Evolutionary conservation across 2,329 filamentous ascomycete genomes (phyloP), one percentile per base, ranked within the genome.

Genomic region (Pyrenophora teres): DNA sequence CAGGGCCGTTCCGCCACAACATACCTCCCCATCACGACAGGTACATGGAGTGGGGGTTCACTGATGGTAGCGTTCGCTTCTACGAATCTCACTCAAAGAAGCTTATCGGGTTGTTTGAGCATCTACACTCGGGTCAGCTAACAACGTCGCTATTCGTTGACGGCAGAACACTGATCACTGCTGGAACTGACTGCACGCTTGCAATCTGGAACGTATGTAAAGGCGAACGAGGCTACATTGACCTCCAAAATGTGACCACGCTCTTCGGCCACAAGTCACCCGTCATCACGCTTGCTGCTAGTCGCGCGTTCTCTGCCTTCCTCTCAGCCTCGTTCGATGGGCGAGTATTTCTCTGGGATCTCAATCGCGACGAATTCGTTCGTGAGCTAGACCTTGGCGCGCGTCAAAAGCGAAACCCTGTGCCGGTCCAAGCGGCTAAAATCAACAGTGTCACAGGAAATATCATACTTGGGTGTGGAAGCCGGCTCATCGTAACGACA

Each of bases 1-100:
- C 91, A 3, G 89, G 90, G 13, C 86, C 92, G 0, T 91, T 96
- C 74, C 84, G 91, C 16, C 80, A 97, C 36, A 94, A 97, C 65
- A 86, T 97, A 10, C 89, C 92, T 0, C 92, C 93, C 0, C 77
- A 79, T 42, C 96, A 91, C 68, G 92, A 97, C 74, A 92, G 92
- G 63, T 96, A 91, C 66, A 83, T 97, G 61, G 92, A 97, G 76
- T 97, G 93, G 93, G 93, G 93, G 1, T 97, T 95, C 64, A 89
- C 90, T 0, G 94, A 99, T 72, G 90, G 90, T 63, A 95, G 90
- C 61, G 83, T 99, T 23, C 88, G 94, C 3, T 97, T 99, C 78
- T 96, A 90, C 76, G 85, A 88, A 48, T 86, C 88, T 40, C 91
- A 96, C 60, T 90, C 85, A 51, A 87, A 90, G 67, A 92, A 90